Conservation (phyloP, 2,329 filamentous ascomycete genomes). For the Exophiala mesophila region DNA sequence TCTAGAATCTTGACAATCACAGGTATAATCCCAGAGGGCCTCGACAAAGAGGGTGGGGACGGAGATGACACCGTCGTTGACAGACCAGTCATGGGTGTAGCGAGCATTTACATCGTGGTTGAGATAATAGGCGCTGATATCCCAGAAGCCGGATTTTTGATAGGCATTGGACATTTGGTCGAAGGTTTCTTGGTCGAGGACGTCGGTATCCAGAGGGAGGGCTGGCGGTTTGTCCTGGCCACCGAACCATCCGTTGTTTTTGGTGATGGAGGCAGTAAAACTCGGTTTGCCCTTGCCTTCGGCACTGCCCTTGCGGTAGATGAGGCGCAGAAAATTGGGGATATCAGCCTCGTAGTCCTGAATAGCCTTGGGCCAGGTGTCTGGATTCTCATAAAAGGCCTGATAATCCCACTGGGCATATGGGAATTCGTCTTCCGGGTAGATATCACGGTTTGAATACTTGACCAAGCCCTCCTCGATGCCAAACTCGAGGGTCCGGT, state of each 20-base stretch:
- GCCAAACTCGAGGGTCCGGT: conserved; percentile 39
- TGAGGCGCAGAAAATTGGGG: conserved; percentile 4
- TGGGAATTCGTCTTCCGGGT: conserved; percentile 40
- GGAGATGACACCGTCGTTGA: conserved; percentile 29
- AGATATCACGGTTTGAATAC: conserved; percentile 41
- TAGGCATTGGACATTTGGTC: conserved; percentile 25
- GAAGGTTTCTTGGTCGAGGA: conserved; percentile 10
- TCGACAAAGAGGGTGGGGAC: conserved; percentile 19
- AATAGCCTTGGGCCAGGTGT: conserved; percentile 8
- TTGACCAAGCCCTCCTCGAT: conserved; percentile 32
- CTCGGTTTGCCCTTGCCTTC: conserved; percentile 5
- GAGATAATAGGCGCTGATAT: conserved; percentile 39
- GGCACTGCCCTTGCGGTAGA: conserved; percentile 5
- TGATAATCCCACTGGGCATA: conserved; percentile 19
- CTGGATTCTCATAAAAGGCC: conserved; percentile 9
- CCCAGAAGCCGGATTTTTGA: conserved; percentile 38
- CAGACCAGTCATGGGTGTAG: conserved; percentile 38
- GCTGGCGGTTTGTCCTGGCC: conserved; percentile 9
- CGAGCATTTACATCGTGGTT: conserved; percentile 41
- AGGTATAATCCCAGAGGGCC: conserved; percentile 12
- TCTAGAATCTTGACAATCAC: conserved; percentile 6
- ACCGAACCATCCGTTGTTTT: conserved; percentile 27
- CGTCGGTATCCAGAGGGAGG: conserved; percentile 5
- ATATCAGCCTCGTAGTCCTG: conserved; percentile 10
- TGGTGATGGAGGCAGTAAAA: conserved; percentile 13